Conservation (phyloP, 2,329 filamentous ascomycete species). For the Arthrinium phaeospermum region DNA sequence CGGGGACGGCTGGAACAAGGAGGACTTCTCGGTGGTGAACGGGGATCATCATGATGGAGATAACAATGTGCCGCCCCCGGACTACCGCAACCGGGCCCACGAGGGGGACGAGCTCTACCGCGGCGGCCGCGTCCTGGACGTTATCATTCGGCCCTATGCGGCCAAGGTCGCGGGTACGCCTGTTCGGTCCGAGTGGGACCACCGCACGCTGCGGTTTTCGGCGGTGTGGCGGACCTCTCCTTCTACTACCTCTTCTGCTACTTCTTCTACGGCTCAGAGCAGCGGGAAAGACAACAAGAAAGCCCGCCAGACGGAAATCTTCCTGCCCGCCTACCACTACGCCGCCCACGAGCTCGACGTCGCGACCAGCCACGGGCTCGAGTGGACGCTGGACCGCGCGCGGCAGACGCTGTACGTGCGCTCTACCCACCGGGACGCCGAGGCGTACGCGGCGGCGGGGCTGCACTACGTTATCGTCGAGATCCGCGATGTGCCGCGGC, state of each 20-base stretch:
- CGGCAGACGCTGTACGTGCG: slow-evolving; percentile 39
- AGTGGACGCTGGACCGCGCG: slow-evolving; percentile 37
- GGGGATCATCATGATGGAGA: slow-evolving; percentile 39
- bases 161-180: slow-evolving; percentile 47
- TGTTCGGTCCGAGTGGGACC: slow-evolving; percentile 42
- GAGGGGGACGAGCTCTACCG: slow-evolving; percentile 44
- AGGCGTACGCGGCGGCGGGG: background rate
- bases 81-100: slow-evolving; percentile 42
- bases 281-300: slow-evolving; percentile 23
- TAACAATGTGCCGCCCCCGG: slow-evolving; percentile 28
- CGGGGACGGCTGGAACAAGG: slow-evolving; percentile 50
- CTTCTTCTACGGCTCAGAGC: no score
- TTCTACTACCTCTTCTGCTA: background rate
- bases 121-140: slow-evolving; percentile 45
- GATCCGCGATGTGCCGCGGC: slow-evolving; percentile 32
- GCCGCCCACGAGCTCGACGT: slow-evolving; percentile 35
- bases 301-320: slow-evolving; percentile 44
- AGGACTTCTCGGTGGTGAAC: slow-evolving; percentile 49
- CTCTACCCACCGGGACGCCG: slow-evolving; percentile 23
- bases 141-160: slow-evolving; percentile 48
- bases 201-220: slow-evolving; percentile 41
- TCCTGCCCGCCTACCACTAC: slow-evolving; percentile 47
- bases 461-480: slow-evolving; percentile 33
- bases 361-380: slow-evolving; percentile 34
- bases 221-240: slow-evolving; percentile 37